phyloP scores from a whole-genome alignment of 352 stramenopile species.

The Pythium dissimile region DNA sequence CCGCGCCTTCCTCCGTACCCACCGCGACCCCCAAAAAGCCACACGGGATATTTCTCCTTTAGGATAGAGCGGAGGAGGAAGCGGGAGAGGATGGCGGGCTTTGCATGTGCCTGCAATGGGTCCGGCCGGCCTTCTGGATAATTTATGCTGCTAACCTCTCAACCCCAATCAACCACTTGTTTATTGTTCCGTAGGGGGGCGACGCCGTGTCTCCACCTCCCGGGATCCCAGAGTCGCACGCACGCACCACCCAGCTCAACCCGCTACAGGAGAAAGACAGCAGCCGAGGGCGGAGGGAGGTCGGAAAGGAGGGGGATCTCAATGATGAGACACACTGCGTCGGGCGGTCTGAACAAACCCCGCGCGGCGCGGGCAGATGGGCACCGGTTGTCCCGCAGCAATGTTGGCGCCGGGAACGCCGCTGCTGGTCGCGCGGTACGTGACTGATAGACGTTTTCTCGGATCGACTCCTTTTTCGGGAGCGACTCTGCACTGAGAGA shows the following conservation, averaged over 20 bases:
- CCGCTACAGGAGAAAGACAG: no score
- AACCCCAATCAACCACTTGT: neutral
- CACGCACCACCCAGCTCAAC: neutral
- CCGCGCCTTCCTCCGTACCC: neutral
- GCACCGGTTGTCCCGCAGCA: slow-evolving; percentile 54
- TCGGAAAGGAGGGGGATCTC: slow-evolving; percentile 34
- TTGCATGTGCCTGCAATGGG: slow-evolving; percentile 7
- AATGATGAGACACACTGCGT: slow-evolving; percentile 84
- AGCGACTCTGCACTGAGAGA: slow-evolving; percentile 64
- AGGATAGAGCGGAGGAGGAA: slow-evolving; percentile 1
- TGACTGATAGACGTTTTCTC: slow-evolving; percentile 78
- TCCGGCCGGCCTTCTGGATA: slow-evolving; percentile 6
- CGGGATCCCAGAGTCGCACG: neutral
- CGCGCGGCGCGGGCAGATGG: slow-evolving; percentile 17
- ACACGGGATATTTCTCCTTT: slow-evolving; percentile 12
- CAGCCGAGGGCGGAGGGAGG: no score
- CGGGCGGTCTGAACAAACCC: slow-evolving; percentile 83
- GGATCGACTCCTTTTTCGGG: slow-evolving; percentile 26
- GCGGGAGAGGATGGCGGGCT: neutral
- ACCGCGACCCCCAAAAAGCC: neutral
- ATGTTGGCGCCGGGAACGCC: slow-evolving; percentile 51
- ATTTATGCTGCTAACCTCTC: slow-evolving; percentile 20
- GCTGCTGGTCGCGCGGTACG: slow-evolving; percentile 29
- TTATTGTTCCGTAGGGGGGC: slow-evolving; percentile 17
- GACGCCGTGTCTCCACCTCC: neutral